These are phyloP conservation scores for Carnegiea gigantea DNA, from an alignment of 179 eudicot genomes.

Conservation along the genomic window DNA sequence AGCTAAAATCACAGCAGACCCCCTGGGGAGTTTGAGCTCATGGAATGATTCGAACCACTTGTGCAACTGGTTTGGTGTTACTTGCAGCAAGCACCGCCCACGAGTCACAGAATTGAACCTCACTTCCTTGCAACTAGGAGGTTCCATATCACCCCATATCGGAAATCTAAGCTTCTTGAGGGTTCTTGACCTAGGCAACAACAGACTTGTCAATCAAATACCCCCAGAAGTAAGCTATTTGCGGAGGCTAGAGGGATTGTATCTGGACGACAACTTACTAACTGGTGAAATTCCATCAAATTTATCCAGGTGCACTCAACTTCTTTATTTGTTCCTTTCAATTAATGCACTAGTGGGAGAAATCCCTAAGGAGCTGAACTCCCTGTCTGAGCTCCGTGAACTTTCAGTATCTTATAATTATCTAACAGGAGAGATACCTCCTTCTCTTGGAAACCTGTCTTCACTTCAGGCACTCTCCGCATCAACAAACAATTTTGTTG, in stretches of 20 bases:
- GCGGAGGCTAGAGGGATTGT: constrained; percentile 12
- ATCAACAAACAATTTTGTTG: not conserved
- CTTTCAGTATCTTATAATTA: constrained; percentile 1
- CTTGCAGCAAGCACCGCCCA: not conserved
- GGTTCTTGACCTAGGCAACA: constrained; percentile 9
- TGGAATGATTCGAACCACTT: not conserved
- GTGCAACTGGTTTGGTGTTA: constrained; percentile 17
- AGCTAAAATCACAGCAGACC: constrained; percentile 7
- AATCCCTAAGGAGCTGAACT: constrained; percentile 20
- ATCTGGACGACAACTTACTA: constrained; percentile 6
- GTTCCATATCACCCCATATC: not conserved
- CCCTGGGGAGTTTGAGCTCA: not conserved
- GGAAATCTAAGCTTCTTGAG: not conserved
- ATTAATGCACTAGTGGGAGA: constrained; percentile 14
- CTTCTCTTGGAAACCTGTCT: constrained; percentile 20
- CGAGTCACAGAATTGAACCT: not conserved
- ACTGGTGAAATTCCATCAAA: constrained; percentile 24
- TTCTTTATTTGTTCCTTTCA: not conserved
- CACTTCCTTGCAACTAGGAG: not conserved
- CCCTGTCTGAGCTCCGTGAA: constrained; percentile 4
- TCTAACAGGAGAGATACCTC: constrained; percentile 18
- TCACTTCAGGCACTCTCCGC: not conserved
- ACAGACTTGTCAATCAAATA: constrained; percentile 9
- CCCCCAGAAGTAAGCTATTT: constrained; percentile 24
- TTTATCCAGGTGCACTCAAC: constrained; percentile 19